These are phyloP conservation scores for Perilla frutescens DNA, from an alignment of 257 asterid species.

Conservation along the genomic window DNA sequence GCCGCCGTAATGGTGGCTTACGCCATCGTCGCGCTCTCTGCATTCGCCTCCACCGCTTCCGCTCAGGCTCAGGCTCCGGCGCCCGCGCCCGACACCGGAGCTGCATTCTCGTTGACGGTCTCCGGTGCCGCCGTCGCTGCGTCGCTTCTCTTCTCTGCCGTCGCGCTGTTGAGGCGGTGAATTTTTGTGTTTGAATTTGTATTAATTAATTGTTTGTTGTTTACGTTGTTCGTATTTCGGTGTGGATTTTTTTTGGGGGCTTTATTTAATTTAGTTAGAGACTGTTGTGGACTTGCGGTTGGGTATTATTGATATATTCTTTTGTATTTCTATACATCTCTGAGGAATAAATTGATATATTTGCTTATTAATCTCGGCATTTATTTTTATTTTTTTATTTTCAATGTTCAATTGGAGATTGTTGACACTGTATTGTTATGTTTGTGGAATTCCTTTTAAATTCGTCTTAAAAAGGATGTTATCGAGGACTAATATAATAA, in stretches of 20 bases:
- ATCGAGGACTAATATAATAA: too few relatives aligned
- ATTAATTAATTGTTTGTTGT: neutral
- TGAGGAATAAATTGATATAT: conserved; percentile 26
- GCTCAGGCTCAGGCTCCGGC: conserved; percentile 50
- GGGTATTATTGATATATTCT: conserved; percentile 1
- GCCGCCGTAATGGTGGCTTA: conserved; percentile 31
- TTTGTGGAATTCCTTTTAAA: too few relatives aligned
- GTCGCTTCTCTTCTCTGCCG: conserved; percentile 49
- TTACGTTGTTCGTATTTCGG: neutral
- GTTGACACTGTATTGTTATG: too few relatives aligned
- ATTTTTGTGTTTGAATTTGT: neutral
- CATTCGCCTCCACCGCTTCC: conserved; percentile 40
- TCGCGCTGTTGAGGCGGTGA: conserved; percentile 55
- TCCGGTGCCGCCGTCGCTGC: conserved; percentile 47
- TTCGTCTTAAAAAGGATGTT: too few relatives aligned
- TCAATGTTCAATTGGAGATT: neutral
- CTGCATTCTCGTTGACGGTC: conserved; percentile 47
- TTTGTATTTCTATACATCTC: conserved; percentile 19
- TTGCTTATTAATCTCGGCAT: neutral
- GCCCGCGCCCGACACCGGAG: conserved; percentile 61
- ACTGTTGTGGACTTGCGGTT: neutral
- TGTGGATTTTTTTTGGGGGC: neutral
- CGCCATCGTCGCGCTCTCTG: conserved; percentile 39
- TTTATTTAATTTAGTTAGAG: neutral
- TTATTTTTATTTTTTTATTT: neutral